A percentile compares a stretch with the other conserved stretches of the same genome.
phyloP scores from a whole-genome alignment of 1,284 basidiomycete species.

The Cerioporus squamosus region DNA sequence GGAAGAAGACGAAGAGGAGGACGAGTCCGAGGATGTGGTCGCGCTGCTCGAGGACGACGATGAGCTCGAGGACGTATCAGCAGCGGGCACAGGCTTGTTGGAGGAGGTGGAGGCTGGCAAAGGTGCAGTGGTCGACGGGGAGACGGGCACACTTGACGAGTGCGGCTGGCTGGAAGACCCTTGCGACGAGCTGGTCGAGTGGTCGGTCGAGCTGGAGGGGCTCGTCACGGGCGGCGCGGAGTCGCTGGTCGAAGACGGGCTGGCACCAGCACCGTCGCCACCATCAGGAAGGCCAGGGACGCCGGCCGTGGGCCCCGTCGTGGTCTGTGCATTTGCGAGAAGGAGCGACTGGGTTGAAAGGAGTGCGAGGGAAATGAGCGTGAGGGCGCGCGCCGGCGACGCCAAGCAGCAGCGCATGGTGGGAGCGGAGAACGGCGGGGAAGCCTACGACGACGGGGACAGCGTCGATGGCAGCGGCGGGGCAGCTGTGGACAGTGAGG shows the following conservation, averaged over 20 bases:
- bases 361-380: slow-evolving; percentile 40
- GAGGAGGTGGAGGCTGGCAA: neutral
- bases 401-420: slow-evolving; percentile 36
- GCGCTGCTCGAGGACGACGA: neutral
- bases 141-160: neutral
- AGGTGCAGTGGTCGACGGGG: neutral
- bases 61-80: neutral
- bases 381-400: slow-evolving; percentile 36
- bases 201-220: neutral
- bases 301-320: slow-evolving; percentile 1
- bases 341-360: slow-evolving; percentile 38
- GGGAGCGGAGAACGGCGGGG: slow-evolving; percentile 27
- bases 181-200: neutral
- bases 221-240: slow-evolving; percentile 5
- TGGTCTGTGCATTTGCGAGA: slow-evolving; percentile 28
- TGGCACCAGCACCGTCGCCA: neutral
- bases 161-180: too few species aligned
- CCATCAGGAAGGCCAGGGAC: neutral
- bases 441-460: neutral
- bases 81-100: neutral
- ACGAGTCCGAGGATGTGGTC: neutral
- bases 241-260: neutral
- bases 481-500: neutral
- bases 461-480: too few species aligned
- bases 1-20: neutral